Evolutionary conservation across 1,284 basidiomycete species (phyloP).

Genomic region (Stereum hirsutum): DNA sequence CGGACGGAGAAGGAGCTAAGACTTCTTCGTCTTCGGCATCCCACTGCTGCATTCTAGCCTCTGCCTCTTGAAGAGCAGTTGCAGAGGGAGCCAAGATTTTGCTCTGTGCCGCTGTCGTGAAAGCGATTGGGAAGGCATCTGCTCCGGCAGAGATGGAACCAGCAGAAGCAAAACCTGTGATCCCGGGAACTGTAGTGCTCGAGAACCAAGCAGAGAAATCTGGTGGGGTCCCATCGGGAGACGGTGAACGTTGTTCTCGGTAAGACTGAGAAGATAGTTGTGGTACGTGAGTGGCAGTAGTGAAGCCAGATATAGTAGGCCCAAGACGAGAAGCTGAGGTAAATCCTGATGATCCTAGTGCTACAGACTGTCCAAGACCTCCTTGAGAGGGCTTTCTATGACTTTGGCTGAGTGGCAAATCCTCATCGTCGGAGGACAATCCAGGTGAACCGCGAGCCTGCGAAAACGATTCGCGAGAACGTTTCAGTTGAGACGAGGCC

Average conservation of each 20-base stretch:
- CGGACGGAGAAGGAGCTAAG: not conserved
- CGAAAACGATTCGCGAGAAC: too few species aligned
- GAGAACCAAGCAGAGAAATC: constrained; percentile 1
- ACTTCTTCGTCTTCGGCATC: constrained; percentile 36
- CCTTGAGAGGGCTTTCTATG: too few species aligned
- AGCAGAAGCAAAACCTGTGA: not conserved
- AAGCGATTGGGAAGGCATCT: constrained; percentile 1
- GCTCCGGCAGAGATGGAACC: too few species aligned
- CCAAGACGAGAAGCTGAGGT: not conserved
- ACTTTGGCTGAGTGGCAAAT: too few species aligned
- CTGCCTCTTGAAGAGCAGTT: constrained; percentile 47
- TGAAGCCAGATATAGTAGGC: constrained; percentile 1
- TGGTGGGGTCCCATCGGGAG: not conserved
- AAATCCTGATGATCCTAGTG: not conserved
- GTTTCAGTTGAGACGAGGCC: not conserved
- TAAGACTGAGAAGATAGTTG: not conserved
- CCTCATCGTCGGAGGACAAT: too few species aligned
- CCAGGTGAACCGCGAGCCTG: not conserved
- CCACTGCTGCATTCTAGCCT: constrained; percentile 43
- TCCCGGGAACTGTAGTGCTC: not conserved
- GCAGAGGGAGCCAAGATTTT: constrained; percentile 39
- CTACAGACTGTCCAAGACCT: too few species aligned
- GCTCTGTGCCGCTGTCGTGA: constrained; percentile 9
- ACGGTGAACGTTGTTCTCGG: not conserved
- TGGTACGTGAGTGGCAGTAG: not conserved